Base-by-base conservation (phyloP, 2,329 filamentous ascomycete genomes). In the Xylaria sp. region DNA sequence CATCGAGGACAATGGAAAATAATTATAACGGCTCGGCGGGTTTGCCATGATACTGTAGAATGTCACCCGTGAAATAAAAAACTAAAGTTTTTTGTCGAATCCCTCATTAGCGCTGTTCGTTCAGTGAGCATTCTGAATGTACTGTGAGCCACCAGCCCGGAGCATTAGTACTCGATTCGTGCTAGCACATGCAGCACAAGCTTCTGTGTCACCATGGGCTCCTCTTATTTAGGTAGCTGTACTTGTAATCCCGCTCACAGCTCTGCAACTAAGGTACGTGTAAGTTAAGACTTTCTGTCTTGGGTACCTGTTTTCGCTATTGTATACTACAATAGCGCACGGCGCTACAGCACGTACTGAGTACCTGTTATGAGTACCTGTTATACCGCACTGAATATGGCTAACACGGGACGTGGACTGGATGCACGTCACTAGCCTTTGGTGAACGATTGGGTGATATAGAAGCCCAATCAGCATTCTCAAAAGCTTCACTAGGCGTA, bases 361-460 rank as follows among this genome's bases (percentile, higher is more conserved):
- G 34, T 52, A 65, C 9, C 6, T 10, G 41, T 41, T 31, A 44
- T 50, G 18, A 46, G 34, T 52, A 65, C 9, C 6, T 10, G 41
- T 41, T 31, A 44, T 50, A 39, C 18, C 41, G 56, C 56, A 52
- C 52, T 34, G 18, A 50, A 56, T 52, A 23, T 62, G 8, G 48
- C 55, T 37, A 34, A 62, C 64, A 70, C 68, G 65, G 64, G 68
- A 70, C 56, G 56, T 54, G 60, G 68, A 58, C 60, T 15, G 54
- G 50, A 70, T 70, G 68, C 68, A 65, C 65, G 65, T 68, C 68
- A 70, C 61, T 54, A 52, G 23, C 41, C 55, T 60, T 20, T 55
- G 6, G 44, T 58, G 20, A 60, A 64, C 59, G 63, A 59, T 66
- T 55, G 31, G 58, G 34, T 18, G 54, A 46, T 46, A 50, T 20